A percentile compares a stretch with the other conserved stretches of the same genome.
phyloP scores from a whole-genome alignment of 2,329 filamentous ascomycete species.

The Monosporascus sp. region DNA sequence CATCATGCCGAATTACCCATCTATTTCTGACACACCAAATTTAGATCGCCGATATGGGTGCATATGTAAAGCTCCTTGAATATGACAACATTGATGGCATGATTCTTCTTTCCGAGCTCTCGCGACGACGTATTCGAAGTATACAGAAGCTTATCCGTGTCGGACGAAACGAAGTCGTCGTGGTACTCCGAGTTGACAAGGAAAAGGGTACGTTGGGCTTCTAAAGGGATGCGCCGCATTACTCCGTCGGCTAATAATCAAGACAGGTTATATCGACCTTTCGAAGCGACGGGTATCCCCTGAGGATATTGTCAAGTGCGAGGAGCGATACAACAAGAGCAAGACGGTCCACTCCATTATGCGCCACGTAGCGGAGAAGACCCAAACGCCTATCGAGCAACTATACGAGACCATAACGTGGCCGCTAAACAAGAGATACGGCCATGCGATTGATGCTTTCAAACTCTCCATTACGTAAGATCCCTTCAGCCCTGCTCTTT shows the following conservation, averaged over 20 bases:
- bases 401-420: conserved; percentile 93
- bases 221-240: conserved; percentile 5
- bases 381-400: conserved; percentile 84
- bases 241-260: conserved; percentile 14
- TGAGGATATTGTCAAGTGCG: conserved; percentile 96
- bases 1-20: conserved; percentile 1
- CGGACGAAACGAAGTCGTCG: conserved; percentile 96
- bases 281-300: conserved; percentile 97
- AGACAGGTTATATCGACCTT: conserved; percentile 85
- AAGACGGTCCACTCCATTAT: conserved; percentile 99
- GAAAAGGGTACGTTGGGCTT: conserved; percentile 68
- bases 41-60: conserved; percentile 98
- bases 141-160: conserved; percentile 99
- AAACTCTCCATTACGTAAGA: conserved; percentile 95
- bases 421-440: conserved; percentile 97
- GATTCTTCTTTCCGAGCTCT: conserved; percentile 97
- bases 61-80: conserved; percentile 98
- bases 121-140: conserved; percentile 93
- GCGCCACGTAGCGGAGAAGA: conserved; percentile 98
- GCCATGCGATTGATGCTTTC: conserved; percentile 95
- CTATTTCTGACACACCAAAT: conserved; percentile 12
- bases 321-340: conserved; percentile 99
- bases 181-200: conserved; percentile 97
- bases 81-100: conserved; percentile 99
- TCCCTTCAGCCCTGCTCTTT: conserved; percentile 1